These are phyloP conservation scores for Arctium minus DNA, from an alignment of 129 eudicot genomes.

Conservation along the genomic window DNA sequence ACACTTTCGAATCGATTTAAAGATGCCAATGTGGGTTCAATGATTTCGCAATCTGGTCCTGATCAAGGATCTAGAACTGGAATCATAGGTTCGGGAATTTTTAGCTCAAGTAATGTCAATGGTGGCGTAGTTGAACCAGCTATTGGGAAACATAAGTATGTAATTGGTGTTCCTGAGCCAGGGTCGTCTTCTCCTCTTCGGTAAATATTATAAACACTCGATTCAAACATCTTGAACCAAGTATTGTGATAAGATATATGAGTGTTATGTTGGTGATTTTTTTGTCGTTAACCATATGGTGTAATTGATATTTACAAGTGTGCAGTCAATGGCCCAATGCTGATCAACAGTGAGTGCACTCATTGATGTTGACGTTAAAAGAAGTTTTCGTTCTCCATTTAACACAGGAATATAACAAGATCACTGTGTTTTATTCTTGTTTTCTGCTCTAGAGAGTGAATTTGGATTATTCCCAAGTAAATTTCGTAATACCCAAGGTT, in stretches of 20 bases:
- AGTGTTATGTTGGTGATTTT: too few relatives aligned
- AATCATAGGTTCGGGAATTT: conserved; percentile 78
- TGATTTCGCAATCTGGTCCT: conserved; percentile 71
- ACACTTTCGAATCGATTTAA: conserved; percentile 52
- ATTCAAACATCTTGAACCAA: not conserved
- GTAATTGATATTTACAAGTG: too few relatives aligned
- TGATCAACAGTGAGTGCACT: too few relatives aligned
- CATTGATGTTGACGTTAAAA: too few relatives aligned
- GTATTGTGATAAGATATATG: not conserved
- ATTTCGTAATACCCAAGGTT: not conserved
- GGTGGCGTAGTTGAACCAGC: conserved; percentile 36
- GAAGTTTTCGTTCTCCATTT: not conserved
- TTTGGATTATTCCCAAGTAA: too few relatives aligned
- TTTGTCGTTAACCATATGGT: too few relatives aligned
- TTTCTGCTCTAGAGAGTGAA: not conserved
- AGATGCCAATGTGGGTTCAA: conserved; percentile 53
- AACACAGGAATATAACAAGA: too few relatives aligned
- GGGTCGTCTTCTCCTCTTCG: conserved; percentile 51
- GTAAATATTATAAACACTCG: conserved; percentile 24
- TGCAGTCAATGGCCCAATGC: too few relatives aligned
- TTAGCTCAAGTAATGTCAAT: conserved; percentile 49
- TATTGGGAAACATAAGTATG: conserved; percentile 46
- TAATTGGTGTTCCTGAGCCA: conserved; percentile 37
- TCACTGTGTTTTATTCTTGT: not conserved
- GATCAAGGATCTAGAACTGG: conserved; percentile 99